These are phyloP conservation scores for Chlorella sp. DNA, from an alignment of 139 green algal genomes.

Conservation along the genomic window DNA sequence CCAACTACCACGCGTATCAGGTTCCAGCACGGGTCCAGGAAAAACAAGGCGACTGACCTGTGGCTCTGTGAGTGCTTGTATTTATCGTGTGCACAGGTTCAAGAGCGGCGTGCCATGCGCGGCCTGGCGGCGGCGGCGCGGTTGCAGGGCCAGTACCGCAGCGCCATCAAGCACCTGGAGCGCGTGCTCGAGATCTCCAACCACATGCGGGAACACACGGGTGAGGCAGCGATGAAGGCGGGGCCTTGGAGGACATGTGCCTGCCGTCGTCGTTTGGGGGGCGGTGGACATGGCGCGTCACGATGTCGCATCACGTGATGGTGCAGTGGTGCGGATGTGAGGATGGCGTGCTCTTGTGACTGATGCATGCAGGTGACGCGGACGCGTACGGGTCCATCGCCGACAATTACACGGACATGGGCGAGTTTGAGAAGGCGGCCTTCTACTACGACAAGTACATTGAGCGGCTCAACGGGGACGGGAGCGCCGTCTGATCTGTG, in stretches of 20 bases:
- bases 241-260: too few species aligned
- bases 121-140: conserved; percentile 74
- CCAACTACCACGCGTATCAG: background rate
- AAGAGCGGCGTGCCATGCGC: conserved; percentile 79
- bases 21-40: background rate
- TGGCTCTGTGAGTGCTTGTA: background rate
- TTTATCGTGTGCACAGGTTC: conserved; percentile 31
- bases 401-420: conserved; percentile 90
- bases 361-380: conserved; percentile 50
- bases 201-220: conserved; percentile 69
- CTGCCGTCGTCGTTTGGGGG: too few species aligned
- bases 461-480: conserved; percentile 55
- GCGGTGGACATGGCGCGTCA: too few species aligned
- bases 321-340: background rate
- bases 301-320: background rate
- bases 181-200: conserved; percentile 76
- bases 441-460: conserved; percentile 86
- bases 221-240: too few species aligned
- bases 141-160: conserved; percentile 56
- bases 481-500: too few species aligned
- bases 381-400: conserved; percentile 90
- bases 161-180: conserved; percentile 81
- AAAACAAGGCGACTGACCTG: background rate
- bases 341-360: background rate
- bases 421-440: conserved; percentile 85